phyloP scores from a whole-genome alignment of 495 filamentous ascomycete species.

The Penicillium daleae region DNA sequence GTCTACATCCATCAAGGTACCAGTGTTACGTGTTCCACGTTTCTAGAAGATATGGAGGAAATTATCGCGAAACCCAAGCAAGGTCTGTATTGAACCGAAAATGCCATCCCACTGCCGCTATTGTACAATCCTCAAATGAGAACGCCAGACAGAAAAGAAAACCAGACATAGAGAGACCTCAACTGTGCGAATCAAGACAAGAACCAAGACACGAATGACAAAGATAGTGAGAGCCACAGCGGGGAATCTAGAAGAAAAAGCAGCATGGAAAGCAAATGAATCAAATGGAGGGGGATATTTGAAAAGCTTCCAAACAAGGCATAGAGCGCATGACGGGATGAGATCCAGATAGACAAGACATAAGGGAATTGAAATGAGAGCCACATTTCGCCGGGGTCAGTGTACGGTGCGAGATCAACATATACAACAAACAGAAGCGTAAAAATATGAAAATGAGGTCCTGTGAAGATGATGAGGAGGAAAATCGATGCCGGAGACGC shows the following conservation, averaged over 20 bases:
- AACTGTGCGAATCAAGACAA: conserved; percentile 1
- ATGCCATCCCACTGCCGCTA: conserved; percentile 30
- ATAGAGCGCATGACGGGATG: conserved; percentile 4
- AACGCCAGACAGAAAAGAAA: conserved; percentile 24
- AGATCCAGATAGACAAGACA: conserved; percentile 8
- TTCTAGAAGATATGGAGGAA: not conserved
- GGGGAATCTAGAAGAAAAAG: conserved; percentile 31
- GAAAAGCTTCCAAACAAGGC: conserved; percentile 13
- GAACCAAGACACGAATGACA: conserved; percentile 18
- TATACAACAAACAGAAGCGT: conserved; percentile 16
- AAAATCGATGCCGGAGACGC: conserved; percentile 18
- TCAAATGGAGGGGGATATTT: conserved; percentile 9
- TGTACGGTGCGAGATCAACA: conserved; percentile 15
- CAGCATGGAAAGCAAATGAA: conserved; percentile 16
- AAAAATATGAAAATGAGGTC: not conserved
- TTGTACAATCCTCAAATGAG: conserved; percentile 27
- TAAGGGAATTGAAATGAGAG: not conserved
- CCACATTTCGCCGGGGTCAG: conserved; percentile 11
- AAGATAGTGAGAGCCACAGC: conserved; percentile 25
- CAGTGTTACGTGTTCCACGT: conserved; percentile 15
- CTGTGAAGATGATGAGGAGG: not conserved
- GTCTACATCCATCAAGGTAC: conserved; percentile 7
- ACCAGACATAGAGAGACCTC: conserved; percentile 8
- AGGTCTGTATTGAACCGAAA: conserved; percentile 28
- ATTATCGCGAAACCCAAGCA: conserved; percentile 10